phyloP scores from a whole-genome alignment of 2,329 filamentous ascomycete genomes.

The Talaromyces rugulosus region DNA sequence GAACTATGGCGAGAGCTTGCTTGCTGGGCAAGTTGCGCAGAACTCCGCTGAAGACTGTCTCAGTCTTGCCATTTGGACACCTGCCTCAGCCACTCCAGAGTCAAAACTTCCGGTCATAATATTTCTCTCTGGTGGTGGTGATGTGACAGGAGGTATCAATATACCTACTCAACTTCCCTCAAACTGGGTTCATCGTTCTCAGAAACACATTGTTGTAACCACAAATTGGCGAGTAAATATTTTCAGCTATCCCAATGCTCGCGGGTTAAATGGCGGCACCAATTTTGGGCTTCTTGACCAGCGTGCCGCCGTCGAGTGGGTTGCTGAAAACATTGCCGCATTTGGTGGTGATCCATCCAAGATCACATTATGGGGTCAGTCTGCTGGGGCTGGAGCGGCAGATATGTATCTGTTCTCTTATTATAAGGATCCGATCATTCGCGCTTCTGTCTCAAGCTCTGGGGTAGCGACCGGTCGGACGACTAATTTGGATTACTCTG shows the following conservation, averaged over 20 bases:
- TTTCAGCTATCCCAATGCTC: constrained; percentile 41
- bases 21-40: constrained; percentile 6
- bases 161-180: constrained; percentile 46
- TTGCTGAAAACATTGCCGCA: constrained; percentile 60
- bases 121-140: constrained; percentile 49
- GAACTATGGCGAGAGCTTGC: constrained; percentile 25
- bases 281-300: constrained; percentile 73
- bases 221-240: constrained; percentile 42
- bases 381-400: constrained; percentile 46
- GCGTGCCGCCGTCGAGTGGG: constrained; percentile 68
- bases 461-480: constrained; percentile 8
- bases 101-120: constrained; percentile 41
- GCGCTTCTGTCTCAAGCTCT: constrained; percentile 17
- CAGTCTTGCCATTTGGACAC: constrained; percentile 45
- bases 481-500: not conserved
- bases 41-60: constrained; percentile 43
- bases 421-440: constrained; percentile 21
- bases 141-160: constrained; percentile 40
- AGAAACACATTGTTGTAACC: constrained; percentile 38
- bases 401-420: constrained; percentile 16
- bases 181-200: constrained; percentile 32
- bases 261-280: constrained; percentile 33
- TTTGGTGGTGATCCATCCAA: constrained; percentile 62
- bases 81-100: constrained; percentile 23
- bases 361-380: constrained; percentile 76